Percentiles rank a stretch among this genome's conserved stretches.
Conservation (phyloP, 2,329 filamentous ascomycete species). For the Penicillium sumatraense region DNA sequence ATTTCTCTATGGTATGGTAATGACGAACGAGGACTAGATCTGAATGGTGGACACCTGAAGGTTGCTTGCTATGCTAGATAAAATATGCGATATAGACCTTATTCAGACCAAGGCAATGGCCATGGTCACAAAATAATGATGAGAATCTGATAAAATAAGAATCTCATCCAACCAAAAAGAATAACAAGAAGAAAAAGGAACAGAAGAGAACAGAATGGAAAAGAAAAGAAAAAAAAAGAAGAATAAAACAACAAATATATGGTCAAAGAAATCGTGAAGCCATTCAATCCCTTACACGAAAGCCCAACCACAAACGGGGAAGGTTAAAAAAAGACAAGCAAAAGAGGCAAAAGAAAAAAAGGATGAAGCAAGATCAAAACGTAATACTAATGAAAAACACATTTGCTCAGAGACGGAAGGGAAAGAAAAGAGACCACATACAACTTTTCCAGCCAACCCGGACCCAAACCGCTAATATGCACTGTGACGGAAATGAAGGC, state of each 20-base stretch:
- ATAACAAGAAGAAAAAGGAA: slow-evolving; percentile 9
- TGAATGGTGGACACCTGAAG: slow-evolving; percentile 23
- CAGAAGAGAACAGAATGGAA: slow-evolving; percentile 12
- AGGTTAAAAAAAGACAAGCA: no score
- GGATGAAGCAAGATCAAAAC: slow-evolving; percentile 22
- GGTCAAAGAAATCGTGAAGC: slow-evolving; percentile 28
- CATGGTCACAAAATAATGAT: slow-evolving; percentile 12
- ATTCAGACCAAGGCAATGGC: neutral
- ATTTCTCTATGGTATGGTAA: no score
- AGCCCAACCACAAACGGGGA: slow-evolving; percentile 12
- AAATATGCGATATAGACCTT: slow-evolving; percentile 29
- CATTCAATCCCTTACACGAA: slow-evolving; percentile 14
- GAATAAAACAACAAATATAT: slow-evolving; percentile 21
- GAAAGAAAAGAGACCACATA: slow-evolving; percentile 30
- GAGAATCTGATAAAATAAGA: neutral
- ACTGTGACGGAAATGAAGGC: slow-evolving; percentile 36
- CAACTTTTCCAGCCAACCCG: slow-evolving; percentile 42
- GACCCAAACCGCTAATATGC: slow-evolving; percentile 48
- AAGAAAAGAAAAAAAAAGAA: neutral
- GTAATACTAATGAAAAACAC: slow-evolving; percentile 12
- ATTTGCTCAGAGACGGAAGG: slow-evolving; percentile 32
- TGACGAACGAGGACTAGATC: slow-evolving; percentile 21
- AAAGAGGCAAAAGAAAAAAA: slow-evolving; percentile 20
- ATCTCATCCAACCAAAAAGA: no score
- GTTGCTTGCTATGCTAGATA: slow-evolving; percentile 43